These are phyloP conservation scores for Prunus yedoensis DNA, from an alignment of 331 rosid species.

Conservation along the genomic window DNA sequence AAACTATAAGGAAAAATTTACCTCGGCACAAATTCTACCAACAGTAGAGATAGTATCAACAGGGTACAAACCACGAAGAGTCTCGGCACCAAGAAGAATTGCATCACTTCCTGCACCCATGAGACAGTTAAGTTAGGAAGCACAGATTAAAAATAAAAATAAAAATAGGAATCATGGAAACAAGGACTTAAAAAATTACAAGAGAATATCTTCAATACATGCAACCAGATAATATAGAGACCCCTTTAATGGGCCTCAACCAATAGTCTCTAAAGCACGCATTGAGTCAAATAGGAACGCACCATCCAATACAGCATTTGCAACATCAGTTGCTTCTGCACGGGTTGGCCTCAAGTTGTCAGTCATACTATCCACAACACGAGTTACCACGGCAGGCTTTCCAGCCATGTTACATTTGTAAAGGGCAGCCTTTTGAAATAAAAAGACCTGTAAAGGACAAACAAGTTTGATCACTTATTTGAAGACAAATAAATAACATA, in stretches of 20 bases:
- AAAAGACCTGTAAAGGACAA: conserved; percentile 67
- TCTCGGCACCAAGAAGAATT: conserved; percentile 97
- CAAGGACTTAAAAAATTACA: neutral
- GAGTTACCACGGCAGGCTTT: conserved; percentile 96
- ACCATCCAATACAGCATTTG: conserved; percentile 99
- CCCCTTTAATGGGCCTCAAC: conserved; percentile 2
- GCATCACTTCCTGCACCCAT: conserved; percentile 89
- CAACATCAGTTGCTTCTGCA: conserved; percentile 99
- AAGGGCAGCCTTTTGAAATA: conserved; percentile 93
- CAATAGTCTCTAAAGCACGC: neutral
- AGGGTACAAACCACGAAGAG: conserved; percentile 93
- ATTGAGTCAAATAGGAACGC: conserved; percentile 25
- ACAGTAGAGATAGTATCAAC: conserved; percentile 88
- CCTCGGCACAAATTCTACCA: conserved; percentile 94
- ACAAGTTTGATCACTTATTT: neutral
- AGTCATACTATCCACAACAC: conserved; percentile 99
- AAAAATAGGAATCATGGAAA: neutral
- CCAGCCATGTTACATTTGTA: conserved; percentile 99
- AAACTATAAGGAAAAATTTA: conserved; percentile 23
- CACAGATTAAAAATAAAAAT: neutral
- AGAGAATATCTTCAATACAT: neutral
- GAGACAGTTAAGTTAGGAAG: conserved; percentile 20
- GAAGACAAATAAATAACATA: neutral
- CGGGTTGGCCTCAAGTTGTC: conserved; percentile 99
- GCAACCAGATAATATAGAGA: neutral